These are phyloP conservation scores for Ogataea saltuana DNA, from an alignment of 805 yeast genomes.

Conservation along the genomic window DNA sequence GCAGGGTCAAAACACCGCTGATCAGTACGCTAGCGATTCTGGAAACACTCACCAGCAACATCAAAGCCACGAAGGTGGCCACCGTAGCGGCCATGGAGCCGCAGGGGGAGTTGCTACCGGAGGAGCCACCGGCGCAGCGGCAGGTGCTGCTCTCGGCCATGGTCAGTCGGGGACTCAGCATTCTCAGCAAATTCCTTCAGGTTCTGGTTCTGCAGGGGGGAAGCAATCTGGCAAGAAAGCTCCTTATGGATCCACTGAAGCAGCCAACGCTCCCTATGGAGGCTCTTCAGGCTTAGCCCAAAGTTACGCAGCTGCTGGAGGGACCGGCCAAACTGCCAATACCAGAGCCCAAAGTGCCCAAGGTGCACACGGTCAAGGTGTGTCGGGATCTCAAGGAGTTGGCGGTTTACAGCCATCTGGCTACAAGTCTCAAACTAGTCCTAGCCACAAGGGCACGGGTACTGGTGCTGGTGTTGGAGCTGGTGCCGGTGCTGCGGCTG, in stretches of 20 bases:
- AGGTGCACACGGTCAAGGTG: not conserved
- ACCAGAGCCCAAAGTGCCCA: not conserved
- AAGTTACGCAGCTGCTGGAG: constrained; percentile 5
- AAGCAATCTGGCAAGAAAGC: not conserved
- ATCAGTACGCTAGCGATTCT: not conserved
- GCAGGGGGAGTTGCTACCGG: not conserved
- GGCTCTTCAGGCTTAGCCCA: constrained; percentile 1
- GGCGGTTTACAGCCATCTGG: no score
- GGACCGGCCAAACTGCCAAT: constrained; percentile 4
- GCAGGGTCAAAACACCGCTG: not conserved
- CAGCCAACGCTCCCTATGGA: constrained; percentile 5
- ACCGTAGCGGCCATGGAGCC: not conserved
- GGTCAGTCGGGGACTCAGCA: not conserved
- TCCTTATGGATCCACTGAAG: constrained; percentile 4
- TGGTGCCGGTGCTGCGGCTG: constrained; percentile 5
- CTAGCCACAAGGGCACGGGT: no score
- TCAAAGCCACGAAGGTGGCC: not conserved
- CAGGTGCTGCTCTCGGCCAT: not conserved
- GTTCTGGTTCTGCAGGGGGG: not conserved
- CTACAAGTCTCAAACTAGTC: no score
- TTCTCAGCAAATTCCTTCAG: not conserved
- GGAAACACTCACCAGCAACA: not conserved
- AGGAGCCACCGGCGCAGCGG: not conserved
- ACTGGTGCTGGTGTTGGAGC: constrained; percentile 6
- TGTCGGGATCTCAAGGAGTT: no score